phyloP scores from a whole-genome alignment of 192 early-diverging fungal genomes.

The Linnemannia elongata region DNA sequence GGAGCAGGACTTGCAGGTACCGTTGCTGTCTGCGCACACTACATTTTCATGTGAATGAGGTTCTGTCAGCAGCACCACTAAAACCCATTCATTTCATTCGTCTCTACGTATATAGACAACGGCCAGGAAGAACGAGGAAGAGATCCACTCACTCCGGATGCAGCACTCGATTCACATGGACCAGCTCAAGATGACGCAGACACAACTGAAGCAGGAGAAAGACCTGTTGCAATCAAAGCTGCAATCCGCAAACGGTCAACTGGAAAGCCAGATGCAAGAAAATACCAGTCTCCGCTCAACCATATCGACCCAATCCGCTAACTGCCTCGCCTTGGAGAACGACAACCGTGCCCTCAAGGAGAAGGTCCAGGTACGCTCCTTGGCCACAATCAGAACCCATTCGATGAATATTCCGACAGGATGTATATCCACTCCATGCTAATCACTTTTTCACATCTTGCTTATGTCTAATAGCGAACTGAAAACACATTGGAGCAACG shows the following conservation, averaged over 20 bases:
- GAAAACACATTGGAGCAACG: constrained; percentile 47
- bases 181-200: constrained; percentile 44
- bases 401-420: no score
- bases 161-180: constrained; percentile 54
- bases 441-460: background rate
- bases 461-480: constrained; percentile 9
- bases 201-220: constrained; percentile 50
- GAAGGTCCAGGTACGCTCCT: constrained; percentile 52
- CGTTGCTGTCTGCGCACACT: background rate
- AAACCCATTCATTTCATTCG: background rate
- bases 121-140: constrained; percentile 58
- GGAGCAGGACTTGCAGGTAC: constrained; percentile 49
- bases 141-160: constrained; percentile 23
- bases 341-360: constrained; percentile 57
- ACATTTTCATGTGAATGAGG: background rate
- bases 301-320: constrained; percentile 64
- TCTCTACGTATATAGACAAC: constrained; percentile 35
- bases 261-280: constrained; percentile 59
- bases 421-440: background rate
- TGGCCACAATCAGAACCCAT: no score
- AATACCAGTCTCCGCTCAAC: constrained; percentile 57
- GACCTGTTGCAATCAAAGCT: constrained; percentile 46
- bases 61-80: background rate
- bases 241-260: constrained; percentile 32
- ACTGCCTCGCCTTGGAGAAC: constrained; percentile 59